These are phyloP conservation scores for Boletellus emodensis DNA, from an alignment of 768 basidiomycete species.

Conservation along the genomic window DNA sequence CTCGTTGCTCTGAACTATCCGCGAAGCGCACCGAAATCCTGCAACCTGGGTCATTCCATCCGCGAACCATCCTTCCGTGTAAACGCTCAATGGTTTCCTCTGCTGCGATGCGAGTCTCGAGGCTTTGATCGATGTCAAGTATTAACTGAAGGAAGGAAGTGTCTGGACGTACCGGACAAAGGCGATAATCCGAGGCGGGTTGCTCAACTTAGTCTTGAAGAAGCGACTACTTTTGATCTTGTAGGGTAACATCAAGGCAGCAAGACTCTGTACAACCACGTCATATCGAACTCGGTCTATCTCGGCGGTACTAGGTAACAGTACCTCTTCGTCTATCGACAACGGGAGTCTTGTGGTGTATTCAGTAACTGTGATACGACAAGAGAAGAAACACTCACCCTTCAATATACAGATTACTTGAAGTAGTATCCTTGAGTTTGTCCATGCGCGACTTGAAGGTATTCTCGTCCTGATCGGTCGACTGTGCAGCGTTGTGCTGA, in stretches of 20 bases:
- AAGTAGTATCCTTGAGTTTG: conserved; percentile 56
- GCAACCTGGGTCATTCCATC: conserved; percentile 73
- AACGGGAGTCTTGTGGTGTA: conserved; percentile 51
- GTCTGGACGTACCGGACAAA: conserved; percentile 60
- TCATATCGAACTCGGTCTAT: not conserved
- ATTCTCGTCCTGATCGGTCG: conserved; percentile 30
- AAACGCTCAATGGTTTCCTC: conserved; percentile 75
- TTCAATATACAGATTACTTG: conserved; percentile 81
- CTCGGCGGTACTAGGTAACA: not conserved
- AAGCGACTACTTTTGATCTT: conserved; percentile 72
- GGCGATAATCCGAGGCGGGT: conserved; percentile 75
- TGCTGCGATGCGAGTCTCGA: conserved; percentile 68
- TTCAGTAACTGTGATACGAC: not conserved
- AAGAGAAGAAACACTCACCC: conserved; percentile 38
- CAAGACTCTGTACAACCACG: conserved; percentile 44
- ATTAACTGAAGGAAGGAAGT: not conserved
- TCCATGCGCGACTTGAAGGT: conserved; percentile 82
- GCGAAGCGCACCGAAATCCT: conserved; percentile 78
- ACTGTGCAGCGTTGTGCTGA: conserved; percentile 25
- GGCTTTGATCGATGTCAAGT: conserved; percentile 35
- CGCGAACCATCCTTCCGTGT: conserved; percentile 76
- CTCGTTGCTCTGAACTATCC: conserved; percentile 73
- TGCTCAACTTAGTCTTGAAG: conserved; percentile 74
- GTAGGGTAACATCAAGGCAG: conserved; percentile 64
- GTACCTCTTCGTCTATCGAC: conserved; percentile 62